Conservation (phyloP, 2,329 filamentous ascomycete genomes). For the Phyllosticta citrichinensis region DNA sequence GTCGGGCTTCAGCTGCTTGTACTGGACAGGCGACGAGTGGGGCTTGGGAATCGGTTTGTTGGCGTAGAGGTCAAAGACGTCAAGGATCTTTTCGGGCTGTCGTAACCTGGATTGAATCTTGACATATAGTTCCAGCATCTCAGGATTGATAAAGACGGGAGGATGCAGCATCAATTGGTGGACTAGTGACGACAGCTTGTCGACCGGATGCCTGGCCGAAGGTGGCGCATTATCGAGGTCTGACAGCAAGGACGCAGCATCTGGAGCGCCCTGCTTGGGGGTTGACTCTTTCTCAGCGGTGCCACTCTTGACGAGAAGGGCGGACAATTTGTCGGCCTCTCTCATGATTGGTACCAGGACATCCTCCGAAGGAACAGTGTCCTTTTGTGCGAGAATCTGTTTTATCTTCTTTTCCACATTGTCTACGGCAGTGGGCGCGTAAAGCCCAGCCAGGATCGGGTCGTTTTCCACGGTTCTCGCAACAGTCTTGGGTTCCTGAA, state of each 20-base stretch:
- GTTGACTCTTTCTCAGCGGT: not conserved
- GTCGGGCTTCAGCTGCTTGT: conserved; percentile 50
- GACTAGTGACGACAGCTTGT: conserved; percentile 45
- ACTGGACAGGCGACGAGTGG: conserved; percentile 41
- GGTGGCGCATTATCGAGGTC: not conserved
- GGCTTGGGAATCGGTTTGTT: conserved; percentile 64
- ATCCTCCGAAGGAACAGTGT: conserved; percentile 4
- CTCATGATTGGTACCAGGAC: not conserved
- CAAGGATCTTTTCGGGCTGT: conserved; percentile 65
- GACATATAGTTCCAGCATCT: conserved; percentile 65
- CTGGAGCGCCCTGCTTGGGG: not conserved
- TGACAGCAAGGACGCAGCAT: not conserved
- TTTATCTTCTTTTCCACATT: not conserved
- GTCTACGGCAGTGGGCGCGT: not conserved
- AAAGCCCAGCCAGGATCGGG: not conserved
- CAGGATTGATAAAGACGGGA: conserved; percentile 68
- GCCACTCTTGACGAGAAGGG: not conserved
- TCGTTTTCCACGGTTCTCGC: not conserved
- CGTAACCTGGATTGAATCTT: conserved; percentile 63
- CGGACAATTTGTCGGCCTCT: not conserved
- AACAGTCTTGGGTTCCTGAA: not conserved
- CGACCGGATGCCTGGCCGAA: conserved; percentile 14
- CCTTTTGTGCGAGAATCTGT: not conserved
- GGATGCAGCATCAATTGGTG: conserved; percentile 63
- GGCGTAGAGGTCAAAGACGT: conserved; percentile 72